Evolutionary conservation across 306 rosid species (phyloP).

Genomic region (Quercus agrifolia): DNA sequence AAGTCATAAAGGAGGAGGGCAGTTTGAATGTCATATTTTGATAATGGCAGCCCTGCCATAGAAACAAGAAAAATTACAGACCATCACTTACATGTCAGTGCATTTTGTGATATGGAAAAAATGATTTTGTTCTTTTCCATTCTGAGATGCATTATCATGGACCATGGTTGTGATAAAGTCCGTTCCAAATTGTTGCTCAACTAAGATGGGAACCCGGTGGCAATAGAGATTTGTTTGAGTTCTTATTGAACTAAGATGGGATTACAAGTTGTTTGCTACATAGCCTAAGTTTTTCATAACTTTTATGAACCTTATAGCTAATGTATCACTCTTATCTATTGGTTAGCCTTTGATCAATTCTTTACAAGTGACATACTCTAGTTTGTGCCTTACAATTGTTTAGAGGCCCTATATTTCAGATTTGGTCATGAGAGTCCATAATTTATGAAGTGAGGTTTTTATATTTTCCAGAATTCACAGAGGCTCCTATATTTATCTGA

Average conservation of each 20-base stretch:
- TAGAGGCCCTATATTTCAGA: no score
- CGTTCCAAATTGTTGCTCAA: background rate
- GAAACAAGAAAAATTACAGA: background rate
- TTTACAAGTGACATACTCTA: no score
- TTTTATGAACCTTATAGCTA: no score
- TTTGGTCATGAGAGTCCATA: no score
- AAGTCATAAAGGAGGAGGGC: background rate
- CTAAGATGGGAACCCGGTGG: background rate
- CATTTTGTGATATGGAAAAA: background rate
- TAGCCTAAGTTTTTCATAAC: background rate
- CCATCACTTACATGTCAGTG: background rate
- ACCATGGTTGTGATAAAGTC: background rate
- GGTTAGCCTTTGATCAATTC: no score
- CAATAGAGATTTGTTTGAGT: background rate
- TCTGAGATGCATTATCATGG: background rate
- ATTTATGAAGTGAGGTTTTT: no score
- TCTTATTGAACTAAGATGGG: background rate
- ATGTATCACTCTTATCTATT: no score
- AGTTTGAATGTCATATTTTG: background rate
- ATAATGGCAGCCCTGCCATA: background rate
- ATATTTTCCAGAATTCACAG: no score
- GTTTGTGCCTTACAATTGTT: no score
- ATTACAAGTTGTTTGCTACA: background rate
- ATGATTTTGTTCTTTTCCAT: background rate
- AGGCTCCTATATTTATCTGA: no score